Conservation (phyloP, 2,329 filamentous ascomycete species). For the Fusarium sp. region DNA sequence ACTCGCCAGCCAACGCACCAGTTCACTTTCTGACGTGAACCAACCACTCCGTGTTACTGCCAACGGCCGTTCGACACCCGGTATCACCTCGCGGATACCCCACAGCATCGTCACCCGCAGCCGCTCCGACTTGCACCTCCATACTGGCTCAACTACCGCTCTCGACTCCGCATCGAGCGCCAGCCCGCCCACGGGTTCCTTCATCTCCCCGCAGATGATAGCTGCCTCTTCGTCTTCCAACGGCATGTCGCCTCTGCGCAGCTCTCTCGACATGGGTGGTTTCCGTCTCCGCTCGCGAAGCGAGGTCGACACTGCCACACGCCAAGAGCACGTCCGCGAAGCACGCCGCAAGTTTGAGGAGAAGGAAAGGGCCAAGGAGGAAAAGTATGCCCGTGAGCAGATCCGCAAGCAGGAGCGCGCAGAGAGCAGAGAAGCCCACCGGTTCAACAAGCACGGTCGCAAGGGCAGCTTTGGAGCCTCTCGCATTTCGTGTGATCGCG, state of each 20-base stretch:
- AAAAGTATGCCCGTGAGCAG: constrained; percentile 74
- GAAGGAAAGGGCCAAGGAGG: constrained; percentile 73
- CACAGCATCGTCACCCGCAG: constrained; percentile 55
- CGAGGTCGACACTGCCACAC: constrained; percentile 70
- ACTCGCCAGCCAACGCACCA: constrained; percentile 54
- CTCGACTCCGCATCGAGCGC: constrained; percentile 46
- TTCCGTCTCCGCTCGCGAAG: constrained; percentile 75
- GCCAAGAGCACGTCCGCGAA: constrained; percentile 71
- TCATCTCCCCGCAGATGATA: constrained; percentile 46
- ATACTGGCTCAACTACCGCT: constrained; percentile 48
- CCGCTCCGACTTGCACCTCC: constrained; percentile 65
- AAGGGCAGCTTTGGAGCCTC: constrained; percentile 56
- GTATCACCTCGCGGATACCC: constrained; percentile 58
- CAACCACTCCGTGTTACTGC: constrained; percentile 48
- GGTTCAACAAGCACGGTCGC: constrained; percentile 63
- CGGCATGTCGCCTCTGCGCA: constrained; percentile 68
- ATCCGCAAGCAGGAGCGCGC: constrained; percentile 71
- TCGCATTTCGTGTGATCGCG: constrained; percentile 53
- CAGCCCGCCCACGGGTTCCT: constrained; percentile 49
- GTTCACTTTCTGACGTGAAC: constrained; percentile 53
- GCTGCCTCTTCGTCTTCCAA: constrained; percentile 52
- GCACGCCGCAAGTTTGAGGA: constrained; percentile 76
- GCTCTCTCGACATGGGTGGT: constrained; percentile 70
- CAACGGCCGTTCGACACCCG: constrained; percentile 48
- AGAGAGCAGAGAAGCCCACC: constrained; percentile 70